phyloP scores from a whole-genome alignment of 139 green algal species.

The Tetraselmis striata region DNA sequence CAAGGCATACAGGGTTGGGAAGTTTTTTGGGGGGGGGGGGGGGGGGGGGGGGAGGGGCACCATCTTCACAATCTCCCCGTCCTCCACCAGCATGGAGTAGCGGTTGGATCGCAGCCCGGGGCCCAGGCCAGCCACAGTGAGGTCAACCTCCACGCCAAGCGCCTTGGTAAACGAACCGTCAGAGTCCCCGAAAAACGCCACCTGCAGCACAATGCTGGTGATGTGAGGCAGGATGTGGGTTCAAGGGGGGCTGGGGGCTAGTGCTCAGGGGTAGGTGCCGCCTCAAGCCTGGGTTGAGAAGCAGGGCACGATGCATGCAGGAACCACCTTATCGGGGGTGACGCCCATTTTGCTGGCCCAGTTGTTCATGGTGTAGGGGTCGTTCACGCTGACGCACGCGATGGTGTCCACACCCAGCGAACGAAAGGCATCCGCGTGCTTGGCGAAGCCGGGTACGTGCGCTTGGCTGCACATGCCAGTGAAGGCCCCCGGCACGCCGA shows the following conservation, averaged over 20 bases:
- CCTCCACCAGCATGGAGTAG: neutral
- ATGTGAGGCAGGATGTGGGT: no score
- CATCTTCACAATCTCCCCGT: neutral
- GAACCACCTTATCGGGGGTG: neutral
- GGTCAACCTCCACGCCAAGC: neutral
- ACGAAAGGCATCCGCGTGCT: conserved; percentile 3
- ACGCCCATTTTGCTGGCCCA: neutral
- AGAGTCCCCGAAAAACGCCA: neutral
- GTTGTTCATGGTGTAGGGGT: conserved; percentile 10
- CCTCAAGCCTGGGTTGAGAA: no score
- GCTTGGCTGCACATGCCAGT: neutral
- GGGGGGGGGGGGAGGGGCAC: no score
- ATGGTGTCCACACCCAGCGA: conserved; percentile 5
- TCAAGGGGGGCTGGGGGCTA: no score
- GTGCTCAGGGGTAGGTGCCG: no score
- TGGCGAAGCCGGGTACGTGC: conserved; percentile 6
- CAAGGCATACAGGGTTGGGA: neutral
- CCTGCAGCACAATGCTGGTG: no score
- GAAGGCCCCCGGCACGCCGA: conserved; percentile 56
- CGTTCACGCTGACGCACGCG: conserved; percentile 8
- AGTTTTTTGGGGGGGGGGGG: no score
- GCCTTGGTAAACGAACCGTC: neutral
- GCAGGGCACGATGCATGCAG: no score
- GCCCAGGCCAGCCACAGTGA: neutral
- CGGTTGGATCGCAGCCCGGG: neutral